Conservation (phyloP, 1,284 basidiomycete genomes). For the Stygiomarasmius scandens region DNA sequence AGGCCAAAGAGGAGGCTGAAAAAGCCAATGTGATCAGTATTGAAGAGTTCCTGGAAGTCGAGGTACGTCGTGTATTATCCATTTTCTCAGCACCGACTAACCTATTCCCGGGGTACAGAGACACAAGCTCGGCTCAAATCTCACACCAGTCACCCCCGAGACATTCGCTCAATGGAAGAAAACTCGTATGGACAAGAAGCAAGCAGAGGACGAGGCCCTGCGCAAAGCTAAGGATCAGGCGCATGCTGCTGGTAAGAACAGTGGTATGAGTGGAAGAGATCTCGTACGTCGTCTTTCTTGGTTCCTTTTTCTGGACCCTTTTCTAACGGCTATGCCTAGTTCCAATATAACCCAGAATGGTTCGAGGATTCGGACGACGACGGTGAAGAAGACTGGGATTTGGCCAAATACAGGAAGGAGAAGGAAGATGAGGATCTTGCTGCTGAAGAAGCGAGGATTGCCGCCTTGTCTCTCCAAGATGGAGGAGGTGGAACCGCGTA, state of each 20-base stretch:
- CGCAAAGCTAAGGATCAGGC: slow-evolving; percentile 87
- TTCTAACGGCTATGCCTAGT: slow-evolving; percentile 46
- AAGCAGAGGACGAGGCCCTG: slow-evolving; percentile 80
- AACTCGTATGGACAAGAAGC: slow-evolving; percentile 90
- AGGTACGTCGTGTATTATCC: slow-evolving; percentile 55
- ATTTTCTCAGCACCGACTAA: not conserved
- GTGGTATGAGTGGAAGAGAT: slow-evolving; percentile 95
- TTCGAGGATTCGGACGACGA: slow-evolving; percentile 85
- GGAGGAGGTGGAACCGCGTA: not conserved
- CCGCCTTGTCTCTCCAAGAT: slow-evolving; percentile 9
- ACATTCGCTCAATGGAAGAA: slow-evolving; percentile 95
- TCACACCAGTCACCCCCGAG: slow-evolving; percentile 96
- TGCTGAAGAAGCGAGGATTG: slow-evolving; percentile 35
- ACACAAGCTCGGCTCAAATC: slow-evolving; percentile 89
- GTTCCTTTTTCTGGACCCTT: slow-evolving; percentile 9
- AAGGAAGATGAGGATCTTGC: slow-evolving; percentile 62
- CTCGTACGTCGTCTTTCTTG: slow-evolving; percentile 58
- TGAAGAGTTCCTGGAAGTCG: slow-evolving; percentile 97
- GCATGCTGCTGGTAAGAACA: slow-evolving; percentile 87
- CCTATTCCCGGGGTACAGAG: slow-evolving; percentile 53
- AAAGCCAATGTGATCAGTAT: slow-evolving; percentile 91
- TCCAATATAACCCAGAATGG: slow-evolving; percentile 96
- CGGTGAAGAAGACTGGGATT: slow-evolving; percentile 71
- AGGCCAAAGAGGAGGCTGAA: slow-evolving; percentile 81
- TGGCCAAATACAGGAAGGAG: slow-evolving; percentile 62